phyloP scores from a whole-genome alignment of 352 stramenopile species.

The Blastocystis sp. region DNA sequence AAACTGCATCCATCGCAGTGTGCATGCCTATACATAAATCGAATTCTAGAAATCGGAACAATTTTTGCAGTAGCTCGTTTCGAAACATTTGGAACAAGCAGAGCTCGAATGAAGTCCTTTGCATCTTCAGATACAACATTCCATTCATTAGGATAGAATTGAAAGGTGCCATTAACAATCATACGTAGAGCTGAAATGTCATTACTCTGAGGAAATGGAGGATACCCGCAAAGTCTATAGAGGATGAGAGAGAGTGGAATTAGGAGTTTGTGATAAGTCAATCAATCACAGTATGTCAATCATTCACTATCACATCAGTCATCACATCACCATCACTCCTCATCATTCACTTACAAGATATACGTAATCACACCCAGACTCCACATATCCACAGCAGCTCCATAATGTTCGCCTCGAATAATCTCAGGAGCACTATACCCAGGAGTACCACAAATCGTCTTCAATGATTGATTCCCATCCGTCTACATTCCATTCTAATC shows the following conservation, averaged over 20 bases:
- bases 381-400: conserved; percentile 76
- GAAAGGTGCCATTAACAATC: conserved; percentile 74
- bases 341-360: conserved; percentile 71
- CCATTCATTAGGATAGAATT: conserved; percentile 77
- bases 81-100: conserved; percentile 73
- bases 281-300: no score
- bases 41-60: not conserved
- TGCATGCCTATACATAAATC: not conserved
- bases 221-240: conserved; percentile 70
- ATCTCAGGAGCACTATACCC: conserved; percentile 77
- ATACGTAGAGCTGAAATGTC: conserved; percentile 74
- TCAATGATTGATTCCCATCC: conserved; percentile 67
- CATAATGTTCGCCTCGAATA: conserved; percentile 73
- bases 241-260: not conserved
- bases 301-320: no score
- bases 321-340: not conserved
- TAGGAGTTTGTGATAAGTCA: not conserved
- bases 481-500: conserved; percentile 65
- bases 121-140: conserved; percentile 75
- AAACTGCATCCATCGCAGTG: conserved; percentile 58
- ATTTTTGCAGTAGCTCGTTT: conserved; percentile 64
- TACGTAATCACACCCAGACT: conserved; percentile 79
- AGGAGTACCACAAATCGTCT: conserved; percentile 73
- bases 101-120: conserved; percentile 77
- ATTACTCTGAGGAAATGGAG: conserved; percentile 76